Evolutionary conservation across 2,329 filamentous ascomycete species (phyloP), one percentile per base, ranked within the genome.

Genomic region (Hyphodiscus sp.): DNA sequence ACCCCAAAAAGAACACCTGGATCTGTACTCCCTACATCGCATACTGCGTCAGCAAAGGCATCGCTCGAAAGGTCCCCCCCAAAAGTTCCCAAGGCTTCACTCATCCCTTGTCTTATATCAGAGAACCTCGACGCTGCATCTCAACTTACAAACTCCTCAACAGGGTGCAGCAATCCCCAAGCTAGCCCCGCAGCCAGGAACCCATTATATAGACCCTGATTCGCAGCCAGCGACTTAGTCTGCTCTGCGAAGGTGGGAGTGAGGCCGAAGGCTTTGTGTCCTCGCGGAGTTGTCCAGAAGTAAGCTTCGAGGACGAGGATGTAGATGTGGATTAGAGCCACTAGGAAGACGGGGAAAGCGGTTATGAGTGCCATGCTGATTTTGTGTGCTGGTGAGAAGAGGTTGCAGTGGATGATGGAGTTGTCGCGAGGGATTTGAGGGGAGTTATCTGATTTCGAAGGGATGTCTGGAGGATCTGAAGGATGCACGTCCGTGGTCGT

Each of bases 121-220:
- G 3, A 3, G 8, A 26, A 26, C 23, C 23, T 26, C 23, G 23
- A 26, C 3, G 23, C n/a, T n/a, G 23, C 23, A 26, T 3, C 23
- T 8, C 23, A 26, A 26, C 51, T 58, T 16, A 68, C 70, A 54
- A 79, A 72, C 41, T 65, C 70, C 7, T 66, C 51, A 6, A 69
- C 68, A 1, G 76, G 74, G 59, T 79, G 75, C 2, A 67, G n/a
- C n/a, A 77, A 57, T 2, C 72, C 70, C 76, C 76, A 79, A 23
- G 67, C 54, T 1, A 79, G 63, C 0, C 76, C 76, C 1, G 75
- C 75, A 2, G 75, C 72, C n/a, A 79, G 67, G 51, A 79, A 77
- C 43, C 76, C 76, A 61, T 79, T 79, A 67, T 79, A 79, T 6
- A 79, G 68, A 19, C 76, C 76, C 61, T 78, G 76, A 63, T 78